phyloP scores from a whole-genome alignment of 1,284 basidiomycete genomes.

The Sanghuangporus weigelae region DNA sequence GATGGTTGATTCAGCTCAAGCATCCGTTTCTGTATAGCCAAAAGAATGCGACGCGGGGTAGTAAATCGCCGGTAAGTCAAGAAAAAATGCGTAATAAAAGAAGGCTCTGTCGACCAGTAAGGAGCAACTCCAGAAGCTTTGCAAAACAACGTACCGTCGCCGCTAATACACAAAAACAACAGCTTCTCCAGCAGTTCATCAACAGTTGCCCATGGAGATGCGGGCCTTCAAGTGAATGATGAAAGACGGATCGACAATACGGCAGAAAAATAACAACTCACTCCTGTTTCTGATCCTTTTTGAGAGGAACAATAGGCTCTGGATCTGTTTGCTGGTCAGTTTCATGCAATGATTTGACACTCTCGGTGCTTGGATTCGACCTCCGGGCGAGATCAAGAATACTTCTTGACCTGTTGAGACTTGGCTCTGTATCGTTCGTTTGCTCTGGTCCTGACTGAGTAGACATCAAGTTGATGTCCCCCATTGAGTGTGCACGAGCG shows the following conservation, averaged over 20 bases:
- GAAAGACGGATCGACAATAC: neutral
- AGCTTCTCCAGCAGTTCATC: slow-evolving; percentile 75
- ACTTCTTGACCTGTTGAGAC: slow-evolving; percentile 10
- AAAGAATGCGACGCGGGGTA: slow-evolving; percentile 67
- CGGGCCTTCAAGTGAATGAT: slow-evolving; percentile 28
- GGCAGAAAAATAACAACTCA: neutral
- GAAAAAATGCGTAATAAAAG: slow-evolving; percentile 71
- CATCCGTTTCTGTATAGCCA: slow-evolving; percentile 82
- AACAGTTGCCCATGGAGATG: slow-evolving; percentile 62
- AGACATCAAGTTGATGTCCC: slow-evolving; percentile 49
- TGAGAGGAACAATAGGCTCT: slow-evolving; percentile 6
- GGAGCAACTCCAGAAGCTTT: neutral
- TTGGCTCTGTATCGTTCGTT: neutral
- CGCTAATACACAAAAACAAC: slow-evolving; percentile 68
- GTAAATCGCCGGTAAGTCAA: slow-evolving; percentile 77
- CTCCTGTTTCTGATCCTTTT: slow-evolving; percentile 11
- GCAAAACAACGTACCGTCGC: slow-evolving; percentile 54
- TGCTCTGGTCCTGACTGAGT: neutral
- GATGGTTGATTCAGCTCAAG: slow-evolving; percentile 64
- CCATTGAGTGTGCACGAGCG: slow-evolving; percentile 50
- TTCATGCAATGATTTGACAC: neutral
- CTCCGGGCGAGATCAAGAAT: slow-evolving; percentile 13
- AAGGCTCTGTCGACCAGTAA: slow-evolving; percentile 46
- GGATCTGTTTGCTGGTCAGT: neutral
- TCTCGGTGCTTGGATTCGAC: slow-evolving; percentile 10